Conservation (phyloP, 345 rosid species). For the Draba incana region DNA sequence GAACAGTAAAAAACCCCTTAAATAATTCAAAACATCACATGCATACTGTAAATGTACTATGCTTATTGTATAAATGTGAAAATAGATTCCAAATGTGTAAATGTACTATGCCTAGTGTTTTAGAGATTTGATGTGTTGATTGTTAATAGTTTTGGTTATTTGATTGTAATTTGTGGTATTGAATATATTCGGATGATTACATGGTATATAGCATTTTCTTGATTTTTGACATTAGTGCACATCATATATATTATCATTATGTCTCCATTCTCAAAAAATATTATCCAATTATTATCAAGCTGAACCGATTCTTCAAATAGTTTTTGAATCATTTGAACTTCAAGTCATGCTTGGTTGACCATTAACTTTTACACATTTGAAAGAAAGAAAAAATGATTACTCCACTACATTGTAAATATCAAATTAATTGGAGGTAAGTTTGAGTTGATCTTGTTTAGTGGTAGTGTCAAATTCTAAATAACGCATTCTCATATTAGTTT, state of each 20-base stretch:
- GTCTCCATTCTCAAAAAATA: conserved; percentile 25
- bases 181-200: neutral
- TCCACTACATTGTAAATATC: neutral
- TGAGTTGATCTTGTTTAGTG: conserved; percentile 15
- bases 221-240: conserved; percentile 19
- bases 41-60: neutral
- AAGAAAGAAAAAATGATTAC: neutral
- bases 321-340: conserved; percentile 38
- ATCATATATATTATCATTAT: conserved; percentile 34
- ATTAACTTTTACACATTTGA: conserved; percentile 30
- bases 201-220: neutral
- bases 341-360: conserved; percentile 41
- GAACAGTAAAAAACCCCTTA: neutral
- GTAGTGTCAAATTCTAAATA: conserved; percentile 1
- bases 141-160: conserved; percentile 5
- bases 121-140: neutral
- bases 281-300: conserved; percentile 37
- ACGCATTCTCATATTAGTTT: conserved; percentile 1
- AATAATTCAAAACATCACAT: neutral
- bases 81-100: too few relatives aligned
- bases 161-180: neutral
- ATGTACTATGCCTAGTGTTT: neutral
- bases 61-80: too few relatives aligned
- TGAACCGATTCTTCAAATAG: conserved; percentile 31
- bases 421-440: neutral